Evolutionary conservation across 768 basidiomycete genomes (phyloP).

Genomic region (Amanita polypyramis): DNA sequence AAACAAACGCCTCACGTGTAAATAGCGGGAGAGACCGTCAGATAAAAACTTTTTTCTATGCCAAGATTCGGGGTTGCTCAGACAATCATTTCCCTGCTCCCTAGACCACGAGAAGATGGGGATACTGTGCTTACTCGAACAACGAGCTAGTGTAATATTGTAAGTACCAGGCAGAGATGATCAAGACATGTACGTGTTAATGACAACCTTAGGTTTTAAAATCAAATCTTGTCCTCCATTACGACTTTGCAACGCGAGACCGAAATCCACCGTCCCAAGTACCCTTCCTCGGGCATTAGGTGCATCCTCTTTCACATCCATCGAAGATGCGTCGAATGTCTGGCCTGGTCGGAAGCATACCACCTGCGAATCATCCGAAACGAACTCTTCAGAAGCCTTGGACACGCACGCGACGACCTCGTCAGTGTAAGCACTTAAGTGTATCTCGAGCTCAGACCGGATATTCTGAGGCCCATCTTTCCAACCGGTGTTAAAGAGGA

Average conservation of each 20-base stretch:
- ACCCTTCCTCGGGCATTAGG: not conserved
- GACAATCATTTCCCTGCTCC: no score
- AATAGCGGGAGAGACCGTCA: no score
- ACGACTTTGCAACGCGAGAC: not conserved
- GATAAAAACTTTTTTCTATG: no score
- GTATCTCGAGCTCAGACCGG: not conserved
- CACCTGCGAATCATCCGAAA: not conserved
- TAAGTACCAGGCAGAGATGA: no score
- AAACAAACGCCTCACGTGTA: no score
- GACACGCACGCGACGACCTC: not conserved
- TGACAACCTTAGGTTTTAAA: not conserved
- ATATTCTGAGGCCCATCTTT: not conserved
- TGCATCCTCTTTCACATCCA: not conserved
- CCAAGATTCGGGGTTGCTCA: no score
- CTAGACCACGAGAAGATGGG: no score
- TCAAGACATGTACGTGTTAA: not conserved
- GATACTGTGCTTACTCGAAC: not conserved
- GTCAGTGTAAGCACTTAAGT: not conserved
- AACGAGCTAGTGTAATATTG: no score
- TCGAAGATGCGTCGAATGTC: not conserved
- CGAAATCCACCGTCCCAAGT: slow-evolving; percentile 1
- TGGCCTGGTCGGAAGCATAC: not conserved
- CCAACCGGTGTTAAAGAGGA: not conserved
- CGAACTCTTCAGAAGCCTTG: not conserved
- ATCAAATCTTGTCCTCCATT: not conserved